Base-by-base conservation (phyloP, 768 basidiomycete genomes). In the Jaapia argillacea region DNA sequence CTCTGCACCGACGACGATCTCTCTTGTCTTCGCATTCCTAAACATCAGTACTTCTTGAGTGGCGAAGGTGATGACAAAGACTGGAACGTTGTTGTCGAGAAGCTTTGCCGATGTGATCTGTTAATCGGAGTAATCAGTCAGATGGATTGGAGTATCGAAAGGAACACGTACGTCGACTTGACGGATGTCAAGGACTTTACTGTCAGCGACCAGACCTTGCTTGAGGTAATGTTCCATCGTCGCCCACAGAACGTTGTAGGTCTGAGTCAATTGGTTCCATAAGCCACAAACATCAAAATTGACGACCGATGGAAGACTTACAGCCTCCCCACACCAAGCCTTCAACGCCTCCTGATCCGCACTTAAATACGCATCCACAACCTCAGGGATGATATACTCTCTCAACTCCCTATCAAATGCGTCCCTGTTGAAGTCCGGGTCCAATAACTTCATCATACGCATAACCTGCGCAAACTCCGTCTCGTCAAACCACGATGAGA, bases 201-300 rank as follows among this genome's bases (percentile, higher is more conserved):
- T 91, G 57, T 93, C 90, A 50, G 87, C 89, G 50, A 94, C 68
- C 21, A 98, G 73, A 2, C 94, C 92, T 56, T 94, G 91, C 27
- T 77, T 74, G 40, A 93, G 74, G 59, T 91, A 97, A 53, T 87
- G 84, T 51, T 93, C 91, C 79, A 99, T 88, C 5, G 92, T 94
- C 5, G 94, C 94, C 86, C 93, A 94, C 3, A 97, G 72, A n/a
- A 98, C 90, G 52, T 94, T 96, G 58, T 92, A 97, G 4, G 93
- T 93, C 91, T 94, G 47, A 0, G 39, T 10, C n/a, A n/a, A n/a
- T 28, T 25, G 42, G 6, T 25, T 16, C 16, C 37, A 38, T 7
- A 10, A 38, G 10, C 37, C 12, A 16, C n/a, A 21, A 36, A 44
- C 14, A 4, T 41, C 41, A 24, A 40, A 33, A 41, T 21, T 40